phyloP scores from a whole-genome alignment of 1,284 basidiomycete genomes.

The Ceratobasidium sp. region DNA sequence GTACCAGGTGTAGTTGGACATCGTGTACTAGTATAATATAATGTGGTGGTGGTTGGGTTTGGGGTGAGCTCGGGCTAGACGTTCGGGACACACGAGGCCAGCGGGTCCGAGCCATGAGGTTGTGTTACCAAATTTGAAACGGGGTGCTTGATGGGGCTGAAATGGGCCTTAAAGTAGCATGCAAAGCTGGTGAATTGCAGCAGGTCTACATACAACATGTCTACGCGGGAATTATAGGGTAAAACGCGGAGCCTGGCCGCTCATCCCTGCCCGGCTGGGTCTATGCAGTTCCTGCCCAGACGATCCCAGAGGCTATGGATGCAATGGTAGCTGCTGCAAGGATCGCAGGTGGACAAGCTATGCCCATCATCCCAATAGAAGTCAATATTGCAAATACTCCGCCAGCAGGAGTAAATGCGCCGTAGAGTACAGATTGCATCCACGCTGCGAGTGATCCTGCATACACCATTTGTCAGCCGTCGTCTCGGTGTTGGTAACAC shows the following conservation, averaged over 20 bases:
- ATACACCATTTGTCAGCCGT: not conserved
- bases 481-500: not conserved
- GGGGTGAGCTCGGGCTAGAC: not conserved
- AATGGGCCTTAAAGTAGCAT: too few species aligned
- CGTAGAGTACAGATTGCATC: slow-evolving; percentile 30
- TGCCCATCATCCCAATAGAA: slow-evolving; percentile 24
- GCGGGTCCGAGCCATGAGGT: too few species aligned
- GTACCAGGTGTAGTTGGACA: slow-evolving; percentile 11
- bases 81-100: too few species aligned
- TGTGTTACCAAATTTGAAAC: too few species aligned
- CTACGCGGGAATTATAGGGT: too few species aligned
- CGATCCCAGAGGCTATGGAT: not conserved
- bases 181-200: too few species aligned
- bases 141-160: too few species aligned
- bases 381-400: slow-evolving; percentile 26
- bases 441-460: slow-evolving; percentile 16
- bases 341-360: slow-evolving; percentile 10
- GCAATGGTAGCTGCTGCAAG: slow-evolving; percentile 3
- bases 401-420: slow-evolving; percentile 29
- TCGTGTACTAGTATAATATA: not conserved
- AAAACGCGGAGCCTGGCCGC: too few species aligned
- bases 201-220: too few species aligned
- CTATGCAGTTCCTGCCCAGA: too few species aligned
- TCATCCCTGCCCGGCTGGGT: too few species aligned
- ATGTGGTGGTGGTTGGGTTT: not conserved